Base-by-base conservation (phyloP, 2,329 filamentous ascomycete genomes). In the Trichoderma sp. region DNA sequence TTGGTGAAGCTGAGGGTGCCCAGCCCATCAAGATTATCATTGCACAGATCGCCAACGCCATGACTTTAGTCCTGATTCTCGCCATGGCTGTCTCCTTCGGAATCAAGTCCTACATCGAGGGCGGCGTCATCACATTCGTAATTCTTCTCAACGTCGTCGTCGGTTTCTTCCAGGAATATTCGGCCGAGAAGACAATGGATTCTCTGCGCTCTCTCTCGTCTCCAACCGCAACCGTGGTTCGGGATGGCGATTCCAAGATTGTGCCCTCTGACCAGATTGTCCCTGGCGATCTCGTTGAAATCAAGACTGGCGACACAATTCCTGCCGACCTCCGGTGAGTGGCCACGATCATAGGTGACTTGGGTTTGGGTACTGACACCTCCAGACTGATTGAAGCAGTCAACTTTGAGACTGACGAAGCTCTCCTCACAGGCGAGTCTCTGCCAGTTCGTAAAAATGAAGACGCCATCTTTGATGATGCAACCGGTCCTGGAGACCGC, bases 1-100 rank as follows among this genome's bases (percentile, higher is more conserved):
- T 57, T 2, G 65, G 65, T 6, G 87, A 90, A 61, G 85, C 83
- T 7, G 82, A 86, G 68, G 87, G 87, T 9, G 90, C 92, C 26
- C 87, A 87, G 70, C 85, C 88, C 32, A 75, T 86, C 70, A 90
- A 91, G 77, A 92, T 92, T 73, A 81, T 93, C 26, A 82, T 92
- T 63, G 84, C 86, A 36, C 90, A 93, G 77, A 83, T 92, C 68
- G 89, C 89, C 72, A 92, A 92, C 79, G 90, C 90, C 15, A 88
- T 92, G 87, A 92, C 88, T 74, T 79, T 92, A 79, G 47, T 90
- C 17, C 82, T 90, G 65, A 86, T 88, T 67, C 81, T 87, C 69
- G 88, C 85, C 26, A 57, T 57, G 53, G 53, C 53, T 0, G 53
- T 30, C 15, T 57, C 53, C 0, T 57, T 17, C 7, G 53, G 53